Base-by-base conservation (phyloP, 257 asterid species). In the Nicotiana obtusifolia region DNA sequence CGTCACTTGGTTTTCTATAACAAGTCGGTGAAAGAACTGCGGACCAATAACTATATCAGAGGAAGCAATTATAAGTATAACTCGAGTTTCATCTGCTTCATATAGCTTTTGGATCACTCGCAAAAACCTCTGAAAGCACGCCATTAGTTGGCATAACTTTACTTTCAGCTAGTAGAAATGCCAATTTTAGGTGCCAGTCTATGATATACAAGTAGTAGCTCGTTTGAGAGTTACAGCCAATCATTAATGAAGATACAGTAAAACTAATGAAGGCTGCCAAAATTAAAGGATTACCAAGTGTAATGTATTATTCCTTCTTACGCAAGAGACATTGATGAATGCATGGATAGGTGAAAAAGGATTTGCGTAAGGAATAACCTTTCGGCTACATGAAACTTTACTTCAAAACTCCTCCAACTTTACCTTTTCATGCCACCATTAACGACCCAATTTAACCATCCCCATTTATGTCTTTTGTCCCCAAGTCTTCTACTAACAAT, bases 361-460 rank as follows among this genome's bases (percentile, higher is more conserved):
- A 73, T 49, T 73, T 49, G 79, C 61, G 62, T 49, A 73, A 73
- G 82, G 52, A 54, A 73, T 24, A 81, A 41, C 82, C 89, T 89
- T 89, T 90, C 89, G 88, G 91, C 90, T 67, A 66, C 53, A 30
- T 62, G 67, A 83, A 87, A 78, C 90, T 87, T 89, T 77, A 90
- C 92, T 91, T 88, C 67, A 77, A 83, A 89, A 73, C 85, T 80
- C 85, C 20, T 83, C 88, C 85, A 87, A 31, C 82, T 82, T 16
- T 62, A 71, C 82, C 84, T 89, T 87, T 82, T 37, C 87, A 86
- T 80, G 81, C 77, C 88, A 65, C 80, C 44, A 80, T 81, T 8
- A 73, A 73, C 41, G 81, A 76, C 35, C 80, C 82, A 82, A 80
- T 81, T 85, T 76, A 75, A 75, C 62, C 9, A n/a, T 24, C 82